Base-by-base conservation (phyloP, 495 filamentous ascomycete species). In the Stereocaulon alpinum region DNA sequence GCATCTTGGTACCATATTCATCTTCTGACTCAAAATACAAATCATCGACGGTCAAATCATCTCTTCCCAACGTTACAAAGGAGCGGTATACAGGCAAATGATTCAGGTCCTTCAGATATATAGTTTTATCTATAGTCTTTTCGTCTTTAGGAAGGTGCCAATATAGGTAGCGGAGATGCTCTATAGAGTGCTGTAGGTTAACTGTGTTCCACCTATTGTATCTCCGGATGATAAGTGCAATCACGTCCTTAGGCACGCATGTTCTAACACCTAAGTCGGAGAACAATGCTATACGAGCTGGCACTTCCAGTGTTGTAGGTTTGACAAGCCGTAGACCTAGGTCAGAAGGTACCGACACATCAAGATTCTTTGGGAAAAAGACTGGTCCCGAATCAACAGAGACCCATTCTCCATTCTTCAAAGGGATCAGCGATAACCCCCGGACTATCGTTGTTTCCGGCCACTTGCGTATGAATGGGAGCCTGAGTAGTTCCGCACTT, bases 151-250 rank as follows among this genome's bases (percentile, higher is more conserved):
- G 24, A 59, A 53, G 17, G 63, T 61, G 6, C 69, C 70, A 44
- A 67, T 71, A 74, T 6, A 74, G 65, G 51, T 67, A 73, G 18
- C 47, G 57, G 43, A 74, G 61, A 52, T 69, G 65, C 40, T 55
- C 40, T 5, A 60, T 55, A 5, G 70, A 72, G 18, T 40, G 24
- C 48, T 61, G 11, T 12, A 65, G 27, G 40, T 32, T 27, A 11
- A 69, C 55, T 17, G 20, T 30, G 43, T 50, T 18, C 6, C 12
- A 47, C 22, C 0, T 54, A 22, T 62, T 55, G 20, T 61, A 61
- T 42, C 22, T 58, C 4, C 45, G 18, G 10, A 55, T 4, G 22
- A 61, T 30, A 4, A 64, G 37, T 4, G 64, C 60, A 10, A 50
- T 29, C 3, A 27, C 34, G 17, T 59, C 57, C 2, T 67, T 37